Evolutionary conservation across 768 basidiomycete species (phyloP).

Genomic region (Dentipellis fragilis): DNA sequence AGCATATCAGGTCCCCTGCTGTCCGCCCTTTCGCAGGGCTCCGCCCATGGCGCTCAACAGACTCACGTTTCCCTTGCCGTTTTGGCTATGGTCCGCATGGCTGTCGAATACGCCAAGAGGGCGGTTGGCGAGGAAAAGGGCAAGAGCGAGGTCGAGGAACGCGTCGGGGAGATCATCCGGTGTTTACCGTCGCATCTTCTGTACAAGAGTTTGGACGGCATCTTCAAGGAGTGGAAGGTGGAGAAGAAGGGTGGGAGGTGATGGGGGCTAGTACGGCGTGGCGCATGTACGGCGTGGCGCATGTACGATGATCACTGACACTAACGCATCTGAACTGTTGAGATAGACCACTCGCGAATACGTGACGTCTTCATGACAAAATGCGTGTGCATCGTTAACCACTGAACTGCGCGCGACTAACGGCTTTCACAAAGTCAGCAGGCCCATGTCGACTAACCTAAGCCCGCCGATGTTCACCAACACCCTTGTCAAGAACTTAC

Average conservation of each 20-base stretch:
- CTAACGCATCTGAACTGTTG: too few species aligned
- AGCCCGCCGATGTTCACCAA: too few species aligned
- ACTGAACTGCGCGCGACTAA: too few species aligned
- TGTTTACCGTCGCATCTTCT: constrained; percentile 80
- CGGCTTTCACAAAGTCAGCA: too few species aligned
- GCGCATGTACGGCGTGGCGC: constrained; percentile 2
- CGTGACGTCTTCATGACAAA: neutral
- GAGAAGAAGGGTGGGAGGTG: constrained; percentile 64
- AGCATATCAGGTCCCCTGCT: constrained; percentile 60
- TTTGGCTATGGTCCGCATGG: constrained; percentile 80
- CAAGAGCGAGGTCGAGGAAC: constrained; percentile 61
- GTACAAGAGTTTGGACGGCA: constrained; percentile 86
- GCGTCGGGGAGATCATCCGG: constrained; percentile 82
- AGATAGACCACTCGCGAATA: too few species aligned
- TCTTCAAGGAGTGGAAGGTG: constrained; percentile 87
- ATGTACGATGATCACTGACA: neutral
- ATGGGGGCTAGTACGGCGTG: constrained; percentile 2
- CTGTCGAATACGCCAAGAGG: constrained; percentile 72
- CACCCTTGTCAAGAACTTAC: too few species aligned
- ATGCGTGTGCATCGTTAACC: constrained; percentile 1
- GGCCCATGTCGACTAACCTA: too few species aligned
- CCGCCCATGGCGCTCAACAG: constrained; percentile 80
- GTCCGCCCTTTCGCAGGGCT: constrained; percentile 60
- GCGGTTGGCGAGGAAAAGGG: constrained; percentile 51
- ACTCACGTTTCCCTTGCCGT: constrained; percentile 93